phyloP scores from a whole-genome alignment of 345 rosid species.

The Lagerstroemia speciosa region DNA sequence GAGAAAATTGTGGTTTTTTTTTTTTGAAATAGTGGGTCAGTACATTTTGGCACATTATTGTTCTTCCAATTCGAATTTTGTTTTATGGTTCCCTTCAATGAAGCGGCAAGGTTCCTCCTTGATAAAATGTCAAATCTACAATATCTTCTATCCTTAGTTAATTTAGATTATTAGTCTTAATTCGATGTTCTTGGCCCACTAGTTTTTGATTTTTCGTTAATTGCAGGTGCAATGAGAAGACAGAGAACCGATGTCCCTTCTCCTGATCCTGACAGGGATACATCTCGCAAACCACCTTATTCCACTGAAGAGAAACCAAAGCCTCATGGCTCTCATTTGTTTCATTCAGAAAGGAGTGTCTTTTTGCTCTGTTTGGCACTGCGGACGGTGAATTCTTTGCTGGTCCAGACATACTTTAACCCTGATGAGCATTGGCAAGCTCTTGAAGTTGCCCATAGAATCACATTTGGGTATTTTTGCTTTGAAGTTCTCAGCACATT shows the following conservation, averaged over 20 bases:
- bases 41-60: too few species aligned
- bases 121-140: too few species aligned
- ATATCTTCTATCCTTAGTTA: too few species aligned
- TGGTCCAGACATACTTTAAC: conserved; percentile 78
- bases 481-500: not conserved
- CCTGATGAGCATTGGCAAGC: conserved; percentile 97
- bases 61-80: too few species aligned
- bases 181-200: not conserved
- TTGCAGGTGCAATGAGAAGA: conserved; percentile 23
- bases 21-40: too few species aligned
- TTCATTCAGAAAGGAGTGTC: conserved; percentile 24
- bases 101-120: too few species aligned
- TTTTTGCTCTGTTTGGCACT: conserved; percentile 47
- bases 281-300: not conserved
- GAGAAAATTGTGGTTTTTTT: too few species aligned
- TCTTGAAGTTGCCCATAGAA: conserved; percentile 73
- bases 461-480: conserved; percentile 58
- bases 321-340: conserved; percentile 1
- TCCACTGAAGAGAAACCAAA: conserved; percentile 8
- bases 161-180: too few species aligned
- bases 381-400: conserved; percentile 50
- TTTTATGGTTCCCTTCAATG: too few species aligned
- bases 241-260: conserved; percentile 14
- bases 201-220: not conserved
- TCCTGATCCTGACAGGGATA: not conserved